Conservation (phyloP, 2,329 filamentous ascomycete genomes). For the Sporothrix protearum region DNA sequence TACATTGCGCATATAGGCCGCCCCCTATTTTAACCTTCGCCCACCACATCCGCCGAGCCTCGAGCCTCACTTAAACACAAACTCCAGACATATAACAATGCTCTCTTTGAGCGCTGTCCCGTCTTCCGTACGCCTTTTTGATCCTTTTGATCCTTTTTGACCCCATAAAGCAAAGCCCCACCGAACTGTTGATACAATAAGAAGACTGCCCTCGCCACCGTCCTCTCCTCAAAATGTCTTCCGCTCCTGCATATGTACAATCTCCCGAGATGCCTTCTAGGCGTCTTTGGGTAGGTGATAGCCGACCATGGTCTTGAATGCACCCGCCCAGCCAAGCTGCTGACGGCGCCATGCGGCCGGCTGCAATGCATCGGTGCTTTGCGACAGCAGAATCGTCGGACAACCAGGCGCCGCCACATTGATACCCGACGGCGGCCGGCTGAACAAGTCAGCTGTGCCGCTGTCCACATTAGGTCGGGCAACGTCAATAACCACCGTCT, state of each 20-base stretch:
- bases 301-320: slow-evolving; percentile 42
- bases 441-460: slow-evolving; percentile 1
- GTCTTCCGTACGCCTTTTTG: too few species aligned
- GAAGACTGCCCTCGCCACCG: not conserved
- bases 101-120: not conserved
- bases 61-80: not conserved
- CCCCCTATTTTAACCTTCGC: not conserved
- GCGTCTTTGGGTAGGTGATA: slow-evolving; percentile 31
- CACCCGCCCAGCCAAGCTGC: slow-evolving; percentile 47
- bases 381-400: slow-evolving; percentile 34
- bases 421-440: not conserved
- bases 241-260: not conserved
- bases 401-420: slow-evolving; percentile 13
- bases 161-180: not conserved
- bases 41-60: not conserved
- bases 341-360: slow-evolving; percentile 42
- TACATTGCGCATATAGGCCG: not conserved
- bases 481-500: slow-evolving; percentile 28
- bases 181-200: not conserved
- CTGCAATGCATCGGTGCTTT: slow-evolving; percentile 31
- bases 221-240: not conserved
- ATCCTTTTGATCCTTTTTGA: not conserved
- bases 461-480: not conserved
- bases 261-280: slow-evolving; percentile 29
- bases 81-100: not conserved